Conservation (phyloP, 495 filamentous ascomycete species). For the Daldinia caldariorum region DNA sequence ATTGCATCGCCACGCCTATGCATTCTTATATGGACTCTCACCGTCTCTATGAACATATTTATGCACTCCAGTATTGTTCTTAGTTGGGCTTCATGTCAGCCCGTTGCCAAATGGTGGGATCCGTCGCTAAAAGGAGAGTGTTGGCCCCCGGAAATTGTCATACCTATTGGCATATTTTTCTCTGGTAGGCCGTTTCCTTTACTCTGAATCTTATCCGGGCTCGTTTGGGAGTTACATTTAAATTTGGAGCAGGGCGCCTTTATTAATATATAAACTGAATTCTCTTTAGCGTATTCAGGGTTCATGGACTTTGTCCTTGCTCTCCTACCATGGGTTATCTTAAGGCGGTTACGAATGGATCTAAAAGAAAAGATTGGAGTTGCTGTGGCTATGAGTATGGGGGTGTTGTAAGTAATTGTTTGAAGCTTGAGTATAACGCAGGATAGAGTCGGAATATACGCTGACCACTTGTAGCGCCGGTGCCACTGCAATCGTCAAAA, state of each 20-base stretch:
- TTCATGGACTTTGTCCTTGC: slow-evolving; percentile 44
- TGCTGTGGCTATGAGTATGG: slow-evolving; percentile 47
- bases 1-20: slow-evolving; percentile 35
- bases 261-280: background rate
- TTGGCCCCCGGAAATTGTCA: slow-evolving; percentile 31
- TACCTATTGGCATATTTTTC: slow-evolving; percentile 25
- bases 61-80: slow-evolving; percentile 34
- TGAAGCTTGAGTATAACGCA: background rate
- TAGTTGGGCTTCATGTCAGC: slow-evolving; percentile 43
- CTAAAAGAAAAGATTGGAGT: slow-evolving; percentile 48
- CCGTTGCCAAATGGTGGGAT: slow-evolving; percentile 40
- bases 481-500: slow-evolving; percentile 46
- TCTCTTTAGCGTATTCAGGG: slow-evolving; percentile 46
- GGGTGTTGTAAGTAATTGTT: slow-evolving; percentile 41
- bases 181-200: slow-evolving; percentile 32
- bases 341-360: slow-evolving; percentile 47
- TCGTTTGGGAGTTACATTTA: background rate
- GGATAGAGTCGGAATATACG: background rate
- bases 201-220: background rate
- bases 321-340: slow-evolving; percentile 46
- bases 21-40: slow-evolving; percentile 40
- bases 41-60: slow-evolving; percentile 44
- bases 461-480: slow-evolving; percentile 40
- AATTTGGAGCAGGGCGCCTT: background rate
- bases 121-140: slow-evolving; percentile 33